Evolutionary conservation across 257 asterid genomes (phyloP), one percentile per base, ranked within the genome.

Genomic region (Paraleonurus japonicus): DNA sequence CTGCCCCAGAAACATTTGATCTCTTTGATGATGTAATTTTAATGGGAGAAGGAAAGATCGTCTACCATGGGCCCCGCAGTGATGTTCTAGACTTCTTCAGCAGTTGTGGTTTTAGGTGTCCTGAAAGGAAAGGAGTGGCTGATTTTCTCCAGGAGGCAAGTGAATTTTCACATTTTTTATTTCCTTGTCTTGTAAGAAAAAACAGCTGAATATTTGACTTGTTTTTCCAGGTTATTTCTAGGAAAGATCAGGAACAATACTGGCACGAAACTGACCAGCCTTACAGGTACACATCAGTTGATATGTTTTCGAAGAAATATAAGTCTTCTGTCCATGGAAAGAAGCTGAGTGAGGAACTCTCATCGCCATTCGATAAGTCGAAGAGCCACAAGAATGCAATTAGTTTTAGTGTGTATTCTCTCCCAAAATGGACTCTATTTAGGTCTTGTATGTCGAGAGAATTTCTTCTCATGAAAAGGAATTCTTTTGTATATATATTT

Each of bases 61-160:
- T 83, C 51, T 87, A 80, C 67, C 90, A 87, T 24, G 90, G 94
- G 28, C 80, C 89, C 20, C 82, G 78, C 6, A 61, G 19, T 30
- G 72, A 72, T 30, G 80, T 85, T 9, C 24, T 80, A 13, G 86
- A 78, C 4, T 85, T 87, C 75, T 87, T 87, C 55, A 75, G 53
- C 50, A 63, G 71, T 55, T 81, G 85, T 6, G 89, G 94, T 28
- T 87, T 87, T 65, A 75, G 17, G 70, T 85, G 91, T 33, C 88
- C 95, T 16, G 87, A 82, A 63, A 84, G 91, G 72, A 85, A 85
- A 79, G 91, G 95, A 70, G 89, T 84, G 19, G 88, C 88, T 41
- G 91, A 88, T 64, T 88, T 88, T 72, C 80, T 88, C 66, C 95
- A 84, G 75, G 88, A 85, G 83, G 94, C 70, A 77, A 74, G 70